These are phyloP conservation scores for Solanum tarijense DNA, from an alignment of 257 asterid genomes.

Conservation along the genomic window DNA sequence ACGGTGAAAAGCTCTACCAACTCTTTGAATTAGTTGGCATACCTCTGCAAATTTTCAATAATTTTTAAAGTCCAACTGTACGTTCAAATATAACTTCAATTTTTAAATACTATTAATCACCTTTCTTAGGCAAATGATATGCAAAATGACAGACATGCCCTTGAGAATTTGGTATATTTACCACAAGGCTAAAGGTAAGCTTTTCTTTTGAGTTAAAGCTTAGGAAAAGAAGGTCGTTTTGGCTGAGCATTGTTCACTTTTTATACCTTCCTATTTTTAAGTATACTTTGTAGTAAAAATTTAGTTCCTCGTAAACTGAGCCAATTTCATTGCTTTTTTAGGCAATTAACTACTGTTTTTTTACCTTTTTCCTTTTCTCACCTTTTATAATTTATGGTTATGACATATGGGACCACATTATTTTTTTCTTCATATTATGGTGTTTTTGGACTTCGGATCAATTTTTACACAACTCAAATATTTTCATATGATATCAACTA, in stretches of 20 bases:
- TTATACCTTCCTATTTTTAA: background rate
- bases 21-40: background rate
- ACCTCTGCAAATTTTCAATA: background rate
- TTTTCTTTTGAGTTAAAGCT: conserved; percentile 17
- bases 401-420: background rate
- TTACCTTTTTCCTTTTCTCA: background rate
- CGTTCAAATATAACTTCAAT: background rate
- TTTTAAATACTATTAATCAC: background rate
- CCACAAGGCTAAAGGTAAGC: background rate
- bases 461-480: rapidly evolving
- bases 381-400: background rate
- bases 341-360: background rate
- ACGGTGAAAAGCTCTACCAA: background rate
- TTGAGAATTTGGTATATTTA: background rate
- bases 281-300: background rate
- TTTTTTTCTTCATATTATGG: background rate
- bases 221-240: background rate
- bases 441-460: background rate
- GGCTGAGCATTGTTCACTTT: background rate
- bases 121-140: background rate
- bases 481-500: background rate
- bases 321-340: background rate
- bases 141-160: background rate
- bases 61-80: background rate
- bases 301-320: background rate